Evolutionary conservation across 768 basidiomycete species (phyloP), one percentile per base, ranked within the genome.

Genomic region (Tricholoma terreum): DNA sequence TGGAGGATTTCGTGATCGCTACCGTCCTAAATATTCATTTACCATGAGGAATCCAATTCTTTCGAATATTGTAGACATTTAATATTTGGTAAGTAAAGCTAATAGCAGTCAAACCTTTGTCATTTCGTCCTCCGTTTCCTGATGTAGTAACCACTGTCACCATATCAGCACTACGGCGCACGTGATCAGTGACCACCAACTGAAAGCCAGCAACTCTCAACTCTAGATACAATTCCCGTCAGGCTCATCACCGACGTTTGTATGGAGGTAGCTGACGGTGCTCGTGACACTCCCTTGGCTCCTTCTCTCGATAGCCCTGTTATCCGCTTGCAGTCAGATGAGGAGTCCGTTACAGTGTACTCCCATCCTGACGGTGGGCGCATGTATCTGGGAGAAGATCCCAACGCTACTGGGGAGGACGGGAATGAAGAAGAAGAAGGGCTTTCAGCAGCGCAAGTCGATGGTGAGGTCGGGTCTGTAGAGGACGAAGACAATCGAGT

Each of bases 231-330:
- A 57, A 56, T 52, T 54, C 46, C n/a, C 55, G 50, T 50, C 4
- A 31, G 27, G 46, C 46, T 49, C 46, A 49, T 49, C n/a, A 49
- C 30, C 46, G 15, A 49, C 27, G 27, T 48, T 31, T 49, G n/a
- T 49, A 65, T 66, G 66, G 59, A 61, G 58, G 55, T 62, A 46
- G 60, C 45, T 55, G 52, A 60, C 54, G 62, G 62, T 60, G 62
- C 61, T 33, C 54, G 61, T 22, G 56, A 61, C 49, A 63, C 67
- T 52, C 65, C 64, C 7, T 63, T 69, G 19, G 67, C 69, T 22
- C 66, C 68, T 2, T 62, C 62, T 17, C 54, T 42, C 11, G 52
- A 58, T 36, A 55, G 40, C 8, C 43, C 40, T 21, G 33, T n/a
- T 35, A 38, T 46, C 35, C 22, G 45, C 36, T 49, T 55, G 50